phyloP scores from a whole-genome alignment of 192 early-diverging fungal genomes.

The Haplosporangium gracile region DNA sequence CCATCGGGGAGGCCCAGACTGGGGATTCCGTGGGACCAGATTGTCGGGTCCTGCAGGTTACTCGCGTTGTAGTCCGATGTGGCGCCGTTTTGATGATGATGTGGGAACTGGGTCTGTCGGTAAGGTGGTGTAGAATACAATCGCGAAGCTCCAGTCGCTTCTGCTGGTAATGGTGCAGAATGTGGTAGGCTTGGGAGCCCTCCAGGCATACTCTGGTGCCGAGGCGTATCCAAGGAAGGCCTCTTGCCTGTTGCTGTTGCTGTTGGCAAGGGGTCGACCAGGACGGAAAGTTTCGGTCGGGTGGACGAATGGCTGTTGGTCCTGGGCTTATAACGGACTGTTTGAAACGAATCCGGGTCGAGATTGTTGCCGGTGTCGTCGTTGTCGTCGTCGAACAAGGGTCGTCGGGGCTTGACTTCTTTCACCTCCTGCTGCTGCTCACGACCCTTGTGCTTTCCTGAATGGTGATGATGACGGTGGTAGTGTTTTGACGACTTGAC shows the following conservation, averaged over 20 bases:
- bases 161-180: neutral
- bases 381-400: neutral
- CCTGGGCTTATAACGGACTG: slow-evolving; percentile 28
- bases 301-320: neutral
- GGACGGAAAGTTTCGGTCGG: neutral
- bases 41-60: neutral
- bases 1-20: slow-evolving; percentile 27
- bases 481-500: neutral
- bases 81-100: neutral
- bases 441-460: neutral
- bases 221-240: neutral
- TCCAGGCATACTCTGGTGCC: neutral
- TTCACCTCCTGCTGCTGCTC: neutral
- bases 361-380: neutral
- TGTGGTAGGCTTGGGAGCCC: neutral
- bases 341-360: slow-evolving; percentile 30
- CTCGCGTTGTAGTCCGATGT: neutral
- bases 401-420: neutral
- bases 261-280: neutral
- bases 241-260: neutral
- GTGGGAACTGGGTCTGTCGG: neutral
- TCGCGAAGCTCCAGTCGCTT: neutral
- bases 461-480: neutral
- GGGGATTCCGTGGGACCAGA: slow-evolving; percentile 42
- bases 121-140: neutral